Conservation (phyloP, 2,329 filamentous ascomycete genomes). For the Xylaria sp. region DNA sequence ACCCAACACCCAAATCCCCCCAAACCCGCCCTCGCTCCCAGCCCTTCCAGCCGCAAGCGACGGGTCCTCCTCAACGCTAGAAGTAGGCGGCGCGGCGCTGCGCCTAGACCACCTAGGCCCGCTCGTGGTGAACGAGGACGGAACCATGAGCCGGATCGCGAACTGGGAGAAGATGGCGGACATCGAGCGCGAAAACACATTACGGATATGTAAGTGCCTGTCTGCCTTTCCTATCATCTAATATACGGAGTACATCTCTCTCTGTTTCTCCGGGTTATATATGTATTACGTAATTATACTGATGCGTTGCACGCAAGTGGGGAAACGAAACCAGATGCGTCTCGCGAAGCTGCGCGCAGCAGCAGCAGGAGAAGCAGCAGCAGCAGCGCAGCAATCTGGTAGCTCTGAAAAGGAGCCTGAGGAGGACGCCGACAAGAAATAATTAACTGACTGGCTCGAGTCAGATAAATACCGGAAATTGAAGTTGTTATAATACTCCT, state of each 20-base stretch:
- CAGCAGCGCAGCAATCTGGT: conserved; percentile 13
- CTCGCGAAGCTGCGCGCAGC: conserved; percentile 56
- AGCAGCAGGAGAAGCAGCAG: no score
- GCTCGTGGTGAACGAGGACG: conserved; percentile 78
- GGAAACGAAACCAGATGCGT: conserved; percentile 74
- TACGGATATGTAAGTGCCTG: conserved; percentile 60
- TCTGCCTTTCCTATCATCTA: neutral
- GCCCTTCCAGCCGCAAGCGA: conserved; percentile 23
- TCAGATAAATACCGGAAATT: no score
- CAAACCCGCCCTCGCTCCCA: conserved; percentile 3
- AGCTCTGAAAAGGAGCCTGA: conserved; percentile 27
- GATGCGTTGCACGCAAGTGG: conserved; percentile 63
- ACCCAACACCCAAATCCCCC: no score
- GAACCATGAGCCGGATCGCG: conserved; percentile 74
- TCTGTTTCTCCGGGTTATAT: neutral
- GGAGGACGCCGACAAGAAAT: neutral
- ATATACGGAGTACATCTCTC: neutral
- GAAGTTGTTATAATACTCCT: neutral
- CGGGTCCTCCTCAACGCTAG: conserved; percentile 47
- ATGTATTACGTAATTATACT: conserved; percentile 1
- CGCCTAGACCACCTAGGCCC: conserved; percentile 72
- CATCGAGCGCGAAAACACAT: conserved; percentile 73
- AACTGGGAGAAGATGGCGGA: conserved; percentile 81
- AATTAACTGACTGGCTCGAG: neutral
- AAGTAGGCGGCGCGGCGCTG: conserved; percentile 64